Evolutionary conservation across 371 early-diverging fungal genomes (phyloP), one percentile per base, ranked within the genome.

Genomic region (Mycotypha africana): DNA sequence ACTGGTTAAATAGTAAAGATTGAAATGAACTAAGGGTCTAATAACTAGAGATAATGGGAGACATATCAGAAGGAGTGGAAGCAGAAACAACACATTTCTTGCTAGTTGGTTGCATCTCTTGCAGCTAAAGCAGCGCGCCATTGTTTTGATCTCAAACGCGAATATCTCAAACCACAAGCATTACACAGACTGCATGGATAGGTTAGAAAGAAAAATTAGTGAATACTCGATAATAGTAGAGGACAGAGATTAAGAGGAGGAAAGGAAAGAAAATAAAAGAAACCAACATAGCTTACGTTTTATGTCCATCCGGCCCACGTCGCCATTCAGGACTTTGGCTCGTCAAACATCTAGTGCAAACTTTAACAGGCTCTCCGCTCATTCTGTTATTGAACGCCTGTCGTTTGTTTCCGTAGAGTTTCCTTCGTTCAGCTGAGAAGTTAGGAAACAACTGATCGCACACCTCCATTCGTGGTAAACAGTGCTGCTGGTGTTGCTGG

Each of bases 301-400:
- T 88, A 58, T 85, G 82, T n/a, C 88, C 88, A 24, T 78, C 79
- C 19, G 86, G 88, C 9, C 88, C 88, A 36, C 82, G 71, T 35
- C 88, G 73, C 88, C 88, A 88, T 53, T 88, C 88, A 22, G 87
- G 88, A 30, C 86, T 86, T 24, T 72, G 67, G 25, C 65, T 79
- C 4, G 86, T 86, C 23, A 74, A 74, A 56, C 88, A 88, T 47
- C 79, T 77, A 43, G 76, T 76, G 38, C 88, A 87, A 4, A 63
- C 47, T 45, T 82, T 84, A 8, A 34, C 35, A 9, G 11, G 19
- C 9, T 45, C 34, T 17, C 17, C 9, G 2, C 4, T 20, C 19
- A 28, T 9, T 36, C 38, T 38, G 38, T 17, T 4, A 38, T 36
- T 16, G 8, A 10, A 46, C 31, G 38, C 41, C 12, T 28, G 36